Evolutionary conservation across 108 stramenopile genomes (phyloP).

Genomic region (Epipyxis sp.): DNA sequence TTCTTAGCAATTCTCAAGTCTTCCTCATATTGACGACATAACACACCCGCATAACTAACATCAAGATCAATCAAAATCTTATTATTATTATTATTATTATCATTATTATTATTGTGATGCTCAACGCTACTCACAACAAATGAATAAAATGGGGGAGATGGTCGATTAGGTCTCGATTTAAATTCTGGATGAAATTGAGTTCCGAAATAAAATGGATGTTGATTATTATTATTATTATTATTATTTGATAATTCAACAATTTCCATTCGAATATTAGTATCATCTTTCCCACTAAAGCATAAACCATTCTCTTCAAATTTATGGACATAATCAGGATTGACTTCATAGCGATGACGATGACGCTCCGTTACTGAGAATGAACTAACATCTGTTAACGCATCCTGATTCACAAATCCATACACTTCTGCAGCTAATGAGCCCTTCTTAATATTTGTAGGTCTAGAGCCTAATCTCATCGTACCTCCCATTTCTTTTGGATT

Average conservation of each 20-base stretch:
- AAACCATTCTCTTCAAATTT: conserved; percentile 81
- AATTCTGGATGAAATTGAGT: conserved; percentile 99
- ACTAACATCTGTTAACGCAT: neutral
- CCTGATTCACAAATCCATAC: neutral
- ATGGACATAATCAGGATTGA: conserved; percentile 91
- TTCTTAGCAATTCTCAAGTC: no score
- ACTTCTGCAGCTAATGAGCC: conserved; percentile 10
- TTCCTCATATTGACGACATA: no score
- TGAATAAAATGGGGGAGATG: conserved; percentile 90
- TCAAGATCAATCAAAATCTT: no score
- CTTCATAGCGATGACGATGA: conserved; percentile 99
- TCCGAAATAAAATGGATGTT: conserved; percentile 94
- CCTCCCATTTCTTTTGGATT: conserved; percentile 94
- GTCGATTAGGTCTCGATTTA: conserved; percentile 83
- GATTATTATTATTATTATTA: no score
- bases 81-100: no score
- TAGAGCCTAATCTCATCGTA: conserved; percentile 94
- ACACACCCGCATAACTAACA: no score
- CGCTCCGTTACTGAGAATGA: conserved; percentile 68
- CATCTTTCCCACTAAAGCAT: conserved; percentile 85
- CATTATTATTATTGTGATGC: neutral
- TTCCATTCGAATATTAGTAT: conserved; percentile 87
- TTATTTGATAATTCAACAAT: conserved; percentile 82
- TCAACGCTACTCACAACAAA: neutral
- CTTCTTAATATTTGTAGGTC: conserved; percentile 60